Conservation (phyloP, 2,329 filamentous ascomycete species). For the Aspergillus eucalypticola region DNA sequence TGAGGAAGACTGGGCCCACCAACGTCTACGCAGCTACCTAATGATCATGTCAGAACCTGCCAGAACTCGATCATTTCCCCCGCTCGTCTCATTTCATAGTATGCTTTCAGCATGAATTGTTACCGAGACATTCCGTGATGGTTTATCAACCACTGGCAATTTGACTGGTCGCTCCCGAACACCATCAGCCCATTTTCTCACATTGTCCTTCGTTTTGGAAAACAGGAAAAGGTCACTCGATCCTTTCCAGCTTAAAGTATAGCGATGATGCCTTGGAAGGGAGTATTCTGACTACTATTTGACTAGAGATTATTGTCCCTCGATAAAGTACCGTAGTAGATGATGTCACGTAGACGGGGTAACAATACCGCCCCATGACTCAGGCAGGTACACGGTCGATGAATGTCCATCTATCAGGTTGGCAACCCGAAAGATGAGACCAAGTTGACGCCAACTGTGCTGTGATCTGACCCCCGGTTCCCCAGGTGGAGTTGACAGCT, state of each 20-base stretch:
- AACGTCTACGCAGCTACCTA: neutral
- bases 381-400: neutral
- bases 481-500: neutral
- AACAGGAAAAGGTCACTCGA: neutral
- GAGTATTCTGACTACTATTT: too few relatives aligned
- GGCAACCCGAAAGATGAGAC: neutral
- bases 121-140: conserved; percentile 9
- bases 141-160: neutral
- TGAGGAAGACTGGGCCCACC: neutral
- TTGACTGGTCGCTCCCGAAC: neutral
- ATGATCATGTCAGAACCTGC: neutral
- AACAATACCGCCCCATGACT: conserved; percentile 5
- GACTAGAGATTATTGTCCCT: neutral
- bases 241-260: neutral
- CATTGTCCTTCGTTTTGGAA: neutral
- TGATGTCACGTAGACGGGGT: conserved; percentile 9
- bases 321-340: neutral
- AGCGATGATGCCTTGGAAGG: neutral
- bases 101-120: neutral
- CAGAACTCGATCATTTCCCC: neutral
- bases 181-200: neutral
- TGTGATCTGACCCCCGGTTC: neutral
- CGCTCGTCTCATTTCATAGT: conserved; percentile 1
- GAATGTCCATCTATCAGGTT: neutral
- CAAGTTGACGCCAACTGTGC: neutral